Base-by-base conservation (phyloP, 1,284 basidiomycete species). In the Heterobasidion annosum region DNA sequence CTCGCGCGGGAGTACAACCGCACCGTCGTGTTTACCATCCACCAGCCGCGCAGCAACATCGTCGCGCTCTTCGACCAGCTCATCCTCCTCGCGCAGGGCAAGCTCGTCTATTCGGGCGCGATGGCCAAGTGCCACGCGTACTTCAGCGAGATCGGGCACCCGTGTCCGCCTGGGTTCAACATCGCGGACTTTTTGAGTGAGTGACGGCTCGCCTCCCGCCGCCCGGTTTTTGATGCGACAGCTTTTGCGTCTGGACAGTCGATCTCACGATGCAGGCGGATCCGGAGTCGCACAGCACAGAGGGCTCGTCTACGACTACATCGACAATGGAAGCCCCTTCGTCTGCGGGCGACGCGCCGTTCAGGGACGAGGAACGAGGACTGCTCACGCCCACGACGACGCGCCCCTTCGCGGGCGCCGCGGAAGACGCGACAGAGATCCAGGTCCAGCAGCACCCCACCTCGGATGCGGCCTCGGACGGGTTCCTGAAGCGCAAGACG, bases 1-100 rank as follows among this genome's bases (percentile, higher is more conserved):
- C 79, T 98, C 8, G 93, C 95, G 0, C 77, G 83, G 47, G 82
- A 89, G 61, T 98, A 93, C 72, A 92, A 95, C 62, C 85, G 95
- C n/a, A 98, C 94, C 0, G 91, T 98, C 53, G 77, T 98, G 59
- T 97, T 98, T 71, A 98, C 96, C 0, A 98, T 99, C 58, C 96
- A 99, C 66, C 96, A 98, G 68, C 96, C 96, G n/a, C 85, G 95
- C 55, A 93, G 91, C 67, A 98, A 98, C 70, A 98, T 99, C 60
- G 94, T 98, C 9, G 84, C 92, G 0, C 73, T 99, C 13, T 98
- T 99, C 63, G 96, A 99, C 66, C 89, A 95, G 61, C 76, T 98
- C 34, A 69, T 98, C 2, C 72, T 99, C 3, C 78, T 99, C 10
- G 91, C 91, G 0, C 81, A 82, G 54, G 95, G 95, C 2, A 87